A percentile compares a stretch with the other conserved stretches of the same genome.
phyloP scores from a whole-genome alignment of 2,329 filamentous ascomycete species.

The Ramichloridium luteum region DNA sequence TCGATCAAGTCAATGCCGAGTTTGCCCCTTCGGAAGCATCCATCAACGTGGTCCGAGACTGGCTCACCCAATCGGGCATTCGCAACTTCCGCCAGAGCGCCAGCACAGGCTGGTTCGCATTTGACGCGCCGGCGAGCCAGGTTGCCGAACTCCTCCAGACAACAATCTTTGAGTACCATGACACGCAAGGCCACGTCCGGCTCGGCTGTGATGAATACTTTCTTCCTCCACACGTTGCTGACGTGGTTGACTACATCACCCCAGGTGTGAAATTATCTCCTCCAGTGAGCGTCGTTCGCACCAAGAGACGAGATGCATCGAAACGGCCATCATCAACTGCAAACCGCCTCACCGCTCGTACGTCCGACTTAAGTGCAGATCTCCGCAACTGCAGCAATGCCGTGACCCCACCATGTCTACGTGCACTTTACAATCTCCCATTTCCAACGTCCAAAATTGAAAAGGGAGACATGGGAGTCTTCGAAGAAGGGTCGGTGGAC shows the following conservation, averaged over 20 bases:
- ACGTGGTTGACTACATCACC: conserved; percentile 45
- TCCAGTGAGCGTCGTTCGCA: too few relatives aligned
- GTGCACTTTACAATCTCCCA: conserved; percentile 23
- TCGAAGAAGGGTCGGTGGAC: conserved; percentile 39
- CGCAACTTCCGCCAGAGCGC: conserved; percentile 1
- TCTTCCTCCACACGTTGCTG: conserved; percentile 35
- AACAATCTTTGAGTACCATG: conserved; percentile 3
- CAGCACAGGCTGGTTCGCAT: conserved; percentile 4
- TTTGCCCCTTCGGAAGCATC: too few relatives aligned
- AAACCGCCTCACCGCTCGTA: conserved; percentile 1
- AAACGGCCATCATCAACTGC: conserved; percentile 2
- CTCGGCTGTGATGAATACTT: conserved; percentile 26
- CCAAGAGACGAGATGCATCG: too few relatives aligned
- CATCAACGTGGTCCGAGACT: too few relatives aligned
- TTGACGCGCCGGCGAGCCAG: conserved; percentile 3
- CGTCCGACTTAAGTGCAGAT: too few relatives aligned
- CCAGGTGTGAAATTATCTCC: conserved; percentile 45
- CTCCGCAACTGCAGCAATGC: conserved; percentile 36
- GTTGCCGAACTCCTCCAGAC: conserved; percentile 3
- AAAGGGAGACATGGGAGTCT: conserved; percentile 38
- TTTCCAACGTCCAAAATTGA: conserved; percentile 26
- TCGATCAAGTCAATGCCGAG: too few relatives aligned
- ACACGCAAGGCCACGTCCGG: conserved; percentile 1
- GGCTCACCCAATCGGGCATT: conserved; percentile 2
- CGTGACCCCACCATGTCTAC: conserved; percentile 43